Conservation (phyloP, 129 eudicot genomes). For the Scalesia atractyloides region DNA sequence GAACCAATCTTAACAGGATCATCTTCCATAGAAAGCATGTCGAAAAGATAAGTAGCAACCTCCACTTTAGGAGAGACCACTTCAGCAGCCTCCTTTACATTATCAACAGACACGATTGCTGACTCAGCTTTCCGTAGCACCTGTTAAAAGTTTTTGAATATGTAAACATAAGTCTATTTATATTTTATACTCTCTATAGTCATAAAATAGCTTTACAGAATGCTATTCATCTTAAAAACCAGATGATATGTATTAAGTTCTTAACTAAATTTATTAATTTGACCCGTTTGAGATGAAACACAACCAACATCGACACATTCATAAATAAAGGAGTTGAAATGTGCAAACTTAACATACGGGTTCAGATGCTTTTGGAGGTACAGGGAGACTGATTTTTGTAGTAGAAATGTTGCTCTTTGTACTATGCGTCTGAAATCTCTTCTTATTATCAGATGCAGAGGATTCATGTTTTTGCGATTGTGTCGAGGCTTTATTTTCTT, state of each 20-base stretch:
- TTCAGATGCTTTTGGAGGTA: conserved; percentile 74
- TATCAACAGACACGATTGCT: no score
- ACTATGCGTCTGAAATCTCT: conserved; percentile 37
- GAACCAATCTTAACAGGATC: background rate
- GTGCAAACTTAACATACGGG: conserved; percentile 50
- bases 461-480: conserved; percentile 52
- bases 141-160: background rate
- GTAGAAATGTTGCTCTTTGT: conserved; percentile 25
- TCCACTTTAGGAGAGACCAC: no score
- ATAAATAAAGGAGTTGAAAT: background rate
- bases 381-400: conserved; percentile 58
- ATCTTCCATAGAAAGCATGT: background rate
- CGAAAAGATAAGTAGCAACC: background rate
- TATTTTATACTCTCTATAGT: no score
- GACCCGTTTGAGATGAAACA: background rate
- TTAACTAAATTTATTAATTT: background rate
- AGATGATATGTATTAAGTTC: background rate
- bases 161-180: no score
- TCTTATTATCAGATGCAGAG: conserved; percentile 48
- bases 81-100: no score
- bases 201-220: background rate
- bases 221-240: conserved; percentile 7
- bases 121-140: no score
- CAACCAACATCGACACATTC: background rate
- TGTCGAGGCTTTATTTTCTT: conserved; percentile 29